A percentile compares a stretch with the other conserved stretches of the same genome.
phyloP scores from a whole-genome alignment of 1,139 yeast species.

The Pichia sp. region DNA sequence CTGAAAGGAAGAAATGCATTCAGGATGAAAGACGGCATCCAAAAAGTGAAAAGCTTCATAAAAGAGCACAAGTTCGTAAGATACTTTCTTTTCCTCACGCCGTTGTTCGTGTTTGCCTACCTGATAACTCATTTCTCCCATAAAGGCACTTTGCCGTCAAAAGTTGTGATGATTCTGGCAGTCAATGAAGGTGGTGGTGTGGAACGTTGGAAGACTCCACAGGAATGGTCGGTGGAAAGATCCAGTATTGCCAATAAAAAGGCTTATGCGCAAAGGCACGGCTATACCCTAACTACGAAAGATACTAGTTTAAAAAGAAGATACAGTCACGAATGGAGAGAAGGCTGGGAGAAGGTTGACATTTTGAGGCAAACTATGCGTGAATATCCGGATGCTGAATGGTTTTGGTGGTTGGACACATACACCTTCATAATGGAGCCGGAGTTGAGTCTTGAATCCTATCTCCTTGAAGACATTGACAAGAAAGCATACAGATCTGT shows the following conservation, averaged over 20 bases:
- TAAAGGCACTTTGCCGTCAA: constrained; percentile 25
- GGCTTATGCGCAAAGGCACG: constrained; percentile 83
- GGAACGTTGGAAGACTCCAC: constrained; percentile 93
- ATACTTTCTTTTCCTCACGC: neutral
- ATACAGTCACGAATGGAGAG: constrained; percentile 97
- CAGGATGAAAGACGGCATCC: neutral
- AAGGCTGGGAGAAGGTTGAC: constrained; percentile 96
- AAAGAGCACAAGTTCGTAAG: neutral
- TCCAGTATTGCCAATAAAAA: constrained; percentile 86
- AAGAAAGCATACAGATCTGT: constrained; percentile 69
- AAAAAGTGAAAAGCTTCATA: neutral
- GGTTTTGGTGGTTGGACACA: constrained; percentile 99
- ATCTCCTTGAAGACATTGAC: constrained; percentile 64
- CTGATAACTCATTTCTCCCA: neutral
- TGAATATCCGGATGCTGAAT: constrained; percentile 89
- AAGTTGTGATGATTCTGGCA: constrained; percentile 83
- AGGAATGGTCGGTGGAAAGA: constrained; percentile 95
- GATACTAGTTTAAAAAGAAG: constrained; percentile 85
- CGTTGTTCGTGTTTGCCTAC: neutral
- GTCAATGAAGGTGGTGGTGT: constrained; percentile 99
- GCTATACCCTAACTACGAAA: constrained; percentile 82
- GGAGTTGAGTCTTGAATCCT: constrained; percentile 70
- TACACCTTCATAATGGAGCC: constrained; percentile 98
- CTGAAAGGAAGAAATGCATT: neutral
- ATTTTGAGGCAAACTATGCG: constrained; percentile 92